Base-by-base conservation (phyloP, 2,329 filamentous ascomycete species). In the Diplocarpon rosae region DNA sequence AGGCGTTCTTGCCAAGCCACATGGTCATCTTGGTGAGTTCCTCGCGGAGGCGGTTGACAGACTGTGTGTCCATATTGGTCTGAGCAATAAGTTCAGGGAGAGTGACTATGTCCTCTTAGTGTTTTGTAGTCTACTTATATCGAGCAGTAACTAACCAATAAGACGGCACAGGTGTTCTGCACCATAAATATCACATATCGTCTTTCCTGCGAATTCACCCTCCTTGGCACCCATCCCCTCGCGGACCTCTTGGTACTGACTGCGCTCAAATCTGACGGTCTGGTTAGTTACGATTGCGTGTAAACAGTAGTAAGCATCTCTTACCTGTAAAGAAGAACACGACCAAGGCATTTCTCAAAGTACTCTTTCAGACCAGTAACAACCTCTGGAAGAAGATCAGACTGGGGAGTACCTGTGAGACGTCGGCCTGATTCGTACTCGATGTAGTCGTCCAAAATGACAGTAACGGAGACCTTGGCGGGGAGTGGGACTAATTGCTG, bases 51-150 rank as follows among this genome's bases (percentile, higher is more conserved):
- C 88, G 83, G 50, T 82, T 84, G 34, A 95, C 86, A 2, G 88
- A 89, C 62, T 94, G 88, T 42, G 83, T 73, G 59, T 96, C 92
- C 88, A 98, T 95, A 66, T 96, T 96, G 42, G 92, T 98, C 63
- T 98, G 92, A 3, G 89, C 89, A 50, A 96, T 80, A 33, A 96
- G 78, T 61, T 98, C 92, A 0, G 92, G 90, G 56, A 96, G 79
- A 1, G 84, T 83, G 3, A 93, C 90, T 95, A 55, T 9, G 3
- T 37, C 14, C 24, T 36, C 56, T 43, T 56, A 50, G 20, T 33
- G 6, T 32, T 32, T 8, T 14, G 2, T 5, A 32, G 30, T 32
- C 11, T 32, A 35, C 10, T 33, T n/a, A n/a, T 14, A 35, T 24
- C 4, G 31, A 45, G 34, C 11, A 33, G 11, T 28, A 24, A 66